A percentile compares a stretch with the other conserved stretches of the same genome.
Evolutionary conservation across 139 green algal species (phyloP).

Genomic region (Coelastrella sp.): DNA sequence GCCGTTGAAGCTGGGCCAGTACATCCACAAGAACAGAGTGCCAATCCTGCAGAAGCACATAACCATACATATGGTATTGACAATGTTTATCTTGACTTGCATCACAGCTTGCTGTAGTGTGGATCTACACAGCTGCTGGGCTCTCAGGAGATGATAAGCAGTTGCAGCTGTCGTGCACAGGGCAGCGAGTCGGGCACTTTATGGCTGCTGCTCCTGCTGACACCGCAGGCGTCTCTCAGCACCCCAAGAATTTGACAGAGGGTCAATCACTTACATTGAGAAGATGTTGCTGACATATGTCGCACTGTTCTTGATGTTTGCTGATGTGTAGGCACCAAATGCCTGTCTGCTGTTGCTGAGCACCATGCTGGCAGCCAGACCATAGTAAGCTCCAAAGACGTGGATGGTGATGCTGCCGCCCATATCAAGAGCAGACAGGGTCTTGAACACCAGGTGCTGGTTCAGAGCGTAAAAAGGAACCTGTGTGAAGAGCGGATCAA

Average conservation of each 20-base stretch:
- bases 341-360: slow-evolving; percentile 18
- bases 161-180: too few relatives aligned
- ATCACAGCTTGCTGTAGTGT: too few relatives aligned
- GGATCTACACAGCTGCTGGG: too few relatives aligned
- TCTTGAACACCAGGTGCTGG: slow-evolving; percentile 58
- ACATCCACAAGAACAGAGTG: slow-evolving; percentile 68
- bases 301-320: slow-evolving; percentile 36
- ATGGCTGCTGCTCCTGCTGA: too few relatives aligned
- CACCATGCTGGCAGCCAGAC: slow-evolving; percentile 24
- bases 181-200: too few relatives aligned
- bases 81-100: too few relatives aligned
- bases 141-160: too few relatives aligned
- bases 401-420: slow-evolving; percentile 54
- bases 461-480: slow-evolving; percentile 67
- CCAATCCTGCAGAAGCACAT: slow-evolving; percentile 63
- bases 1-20: slow-evolving; percentile 73
- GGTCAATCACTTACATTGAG: not conserved
- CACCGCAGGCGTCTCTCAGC: too few relatives aligned
- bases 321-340: slow-evolving; percentile 11
- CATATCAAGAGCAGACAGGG: slow-evolving; percentile 57
- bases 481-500: slow-evolving; percentile 25
- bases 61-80: too few relatives aligned
- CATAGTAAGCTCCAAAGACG: slow-evolving; percentile 34
- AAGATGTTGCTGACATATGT: slow-evolving; percentile 12
- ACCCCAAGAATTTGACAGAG: too few relatives aligned